A percentile compares a stretch with the other conserved stretches of the same genome.
These are phyloP conservation scores for Priceomyces haplophilus DNA, from an alignment of 805 yeast genomes.

Conservation along the genomic window DNA sequence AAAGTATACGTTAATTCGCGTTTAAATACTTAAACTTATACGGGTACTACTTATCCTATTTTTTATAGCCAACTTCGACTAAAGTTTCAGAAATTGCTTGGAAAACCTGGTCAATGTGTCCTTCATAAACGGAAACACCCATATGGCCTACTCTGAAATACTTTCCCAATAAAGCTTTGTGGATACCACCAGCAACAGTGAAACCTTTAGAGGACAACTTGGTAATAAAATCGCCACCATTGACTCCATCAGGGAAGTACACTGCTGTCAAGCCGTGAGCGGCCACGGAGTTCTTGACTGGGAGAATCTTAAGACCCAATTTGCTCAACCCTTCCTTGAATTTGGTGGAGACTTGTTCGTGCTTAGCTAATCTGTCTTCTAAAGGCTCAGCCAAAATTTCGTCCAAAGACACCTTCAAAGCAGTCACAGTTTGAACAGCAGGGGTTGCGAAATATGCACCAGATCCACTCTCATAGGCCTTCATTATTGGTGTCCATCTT, in stretches of 20 bases:
- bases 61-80: slow-evolving; percentile 16
- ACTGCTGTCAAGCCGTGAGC: slow-evolving; percentile 87
- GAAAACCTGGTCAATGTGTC: slow-evolving; percentile 35
- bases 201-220: slow-evolving; percentile 62
- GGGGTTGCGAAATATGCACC: slow-evolving; percentile 95
- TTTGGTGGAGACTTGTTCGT: slow-evolving; percentile 56
- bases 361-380: slow-evolving; percentile 60
- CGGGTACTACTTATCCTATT: not conserved
- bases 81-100: slow-evolving; percentile 33
- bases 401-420: slow-evolving; percentile 70
- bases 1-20: not conserved
- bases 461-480: slow-evolving; percentile 75
- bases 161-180: slow-evolving; percentile 70
- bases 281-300: slow-evolving; percentile 55
- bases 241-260: slow-evolving; percentile 73
- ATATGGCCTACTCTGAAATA: slow-evolving; percentile 95
- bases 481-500: slow-evolving; percentile 87
- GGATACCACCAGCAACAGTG: slow-evolving; percentile 87
- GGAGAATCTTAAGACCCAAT: slow-evolving; percentile 68
- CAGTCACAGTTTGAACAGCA: slow-evolving; percentile 82
- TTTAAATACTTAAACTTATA: not conserved
- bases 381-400: slow-evolving; percentile 60
- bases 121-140: slow-evolving; percentile 68
- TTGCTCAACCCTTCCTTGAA: slow-evolving; percentile 59
- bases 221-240: slow-evolving; percentile 64